Evolutionary conservation across 164 flowering plant genomes (phyloP), one percentile per base, ranked within the genome.

Genomic region (Tetracentron sinense): DNA sequence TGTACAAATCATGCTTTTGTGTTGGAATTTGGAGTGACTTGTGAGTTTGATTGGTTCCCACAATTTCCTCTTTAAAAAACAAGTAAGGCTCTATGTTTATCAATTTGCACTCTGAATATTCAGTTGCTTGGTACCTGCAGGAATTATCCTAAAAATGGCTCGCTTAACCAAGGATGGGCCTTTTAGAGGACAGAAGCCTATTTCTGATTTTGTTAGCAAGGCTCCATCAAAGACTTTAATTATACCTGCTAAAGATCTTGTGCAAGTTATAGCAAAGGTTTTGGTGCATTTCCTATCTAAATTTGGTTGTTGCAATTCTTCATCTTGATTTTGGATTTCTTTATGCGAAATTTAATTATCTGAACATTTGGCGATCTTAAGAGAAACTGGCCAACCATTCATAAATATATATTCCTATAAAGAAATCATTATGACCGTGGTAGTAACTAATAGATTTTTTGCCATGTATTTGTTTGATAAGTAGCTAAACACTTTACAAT

Each of bases 181-280:
- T 50, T 54, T 47, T 7, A 77, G 68, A 66, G 89, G 86, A 20
- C 84, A 82, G 66, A 89, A 81, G 71, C 54, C 75, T 61, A 33
- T 16, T 58, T 62, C 69, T 16, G 89, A 84, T 65, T 52, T 72
- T 77, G 69, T 75, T 51, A 79, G 67, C 78, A 85, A 79, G 72
- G 74, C 85, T 38, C 89, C 84, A 58, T 80, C 82, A 51, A 87
- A 76, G 79, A 88, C 85, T 60, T 69, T 92, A 46, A 81, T 92
- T 20, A 83, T 95, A 73, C 90, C 98, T 42, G 83, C 80, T 22
- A 78, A 78, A 67, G 99, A 95, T 52, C 84, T 92, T 68, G 90
- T 92, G 56, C 97, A 95, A 88, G 83, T 92, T 64, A 67, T 86
- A 22, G 98, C 95, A 17, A 88, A 92, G 99, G 99, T 92, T 63